phyloP scores from a whole-genome alignment of 257 asterid species.

The Penstemon davidsonii region DNA sequence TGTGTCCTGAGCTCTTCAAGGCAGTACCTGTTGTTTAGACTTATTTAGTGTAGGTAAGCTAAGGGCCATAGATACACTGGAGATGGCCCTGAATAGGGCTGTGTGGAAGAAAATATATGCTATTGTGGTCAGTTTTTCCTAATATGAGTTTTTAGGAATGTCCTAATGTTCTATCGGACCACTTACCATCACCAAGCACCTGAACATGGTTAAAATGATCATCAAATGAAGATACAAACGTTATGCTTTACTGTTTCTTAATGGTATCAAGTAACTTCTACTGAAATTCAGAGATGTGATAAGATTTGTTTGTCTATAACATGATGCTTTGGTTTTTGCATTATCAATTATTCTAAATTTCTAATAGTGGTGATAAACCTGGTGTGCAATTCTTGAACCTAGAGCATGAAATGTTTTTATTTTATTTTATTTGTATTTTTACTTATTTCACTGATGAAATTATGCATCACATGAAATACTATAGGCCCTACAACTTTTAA shows the following conservation, averaged over 20 bases:
- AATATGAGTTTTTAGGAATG: neutral
- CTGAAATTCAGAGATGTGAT: neutral
- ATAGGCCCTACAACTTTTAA: conserved; percentile 10
- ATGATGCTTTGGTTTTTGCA: neutral
- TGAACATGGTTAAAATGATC: no score
- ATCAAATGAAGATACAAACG: no score
- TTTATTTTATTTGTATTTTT: neutral
- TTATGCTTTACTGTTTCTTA: neutral
- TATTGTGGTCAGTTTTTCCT: neutral
- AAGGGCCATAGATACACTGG: no score
- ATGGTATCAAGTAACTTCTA: neutral
- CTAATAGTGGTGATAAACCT: conserved; percentile 4
- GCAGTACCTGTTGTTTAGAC: no score
- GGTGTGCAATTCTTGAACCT: neutral
- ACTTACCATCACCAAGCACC: neutral
- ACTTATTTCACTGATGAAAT: neutral
- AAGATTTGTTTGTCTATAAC: neutral
- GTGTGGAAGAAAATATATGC: no score
- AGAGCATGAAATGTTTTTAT: neutral
- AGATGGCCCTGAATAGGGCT: no score
- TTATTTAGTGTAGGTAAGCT: no score
- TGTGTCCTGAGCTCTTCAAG: no score
- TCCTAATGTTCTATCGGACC: neutral
- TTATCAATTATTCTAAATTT: neutral
- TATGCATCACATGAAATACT: neutral